Evolutionary conservation across 805 yeast species (phyloP).

Genomic region (Wickerhamomyces bovis): DNA sequence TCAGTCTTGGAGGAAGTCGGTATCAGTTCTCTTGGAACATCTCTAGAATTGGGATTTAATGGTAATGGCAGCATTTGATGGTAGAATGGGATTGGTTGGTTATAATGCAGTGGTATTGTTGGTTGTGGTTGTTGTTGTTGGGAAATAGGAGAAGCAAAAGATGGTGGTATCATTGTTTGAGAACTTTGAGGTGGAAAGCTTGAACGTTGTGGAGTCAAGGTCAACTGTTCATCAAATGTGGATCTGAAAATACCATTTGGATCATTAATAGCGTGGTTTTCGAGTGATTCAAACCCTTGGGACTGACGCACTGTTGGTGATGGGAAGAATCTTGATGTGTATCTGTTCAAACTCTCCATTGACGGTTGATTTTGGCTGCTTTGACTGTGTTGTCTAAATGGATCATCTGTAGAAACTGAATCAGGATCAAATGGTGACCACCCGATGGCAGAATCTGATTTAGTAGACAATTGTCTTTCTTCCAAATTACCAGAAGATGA

Average conservation of each 20-base stretch:
- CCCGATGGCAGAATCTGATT: slow-evolving; percentile 21
- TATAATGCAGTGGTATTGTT: neutral
- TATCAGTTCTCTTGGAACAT: neutral
- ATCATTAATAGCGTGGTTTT: slow-evolving; percentile 3
- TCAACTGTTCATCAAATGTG: neutral
- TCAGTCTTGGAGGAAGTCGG: slow-evolving; percentile 3
- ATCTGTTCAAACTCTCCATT: neutral
- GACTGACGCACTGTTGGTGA: slow-evolving; percentile 2
- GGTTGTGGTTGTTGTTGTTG: neutral
- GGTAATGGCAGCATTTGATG: neutral
- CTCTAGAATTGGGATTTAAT: neutral
- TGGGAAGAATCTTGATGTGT: slow-evolving; percentile 23
- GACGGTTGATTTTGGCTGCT: slow-evolving; percentile 6
- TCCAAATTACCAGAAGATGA: slow-evolving; percentile 6
- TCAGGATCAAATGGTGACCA: slow-evolving; percentile 25
- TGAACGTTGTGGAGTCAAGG: neutral
- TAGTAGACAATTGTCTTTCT: slow-evolving; percentile 21
- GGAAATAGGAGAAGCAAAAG: neutral
- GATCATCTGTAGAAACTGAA: slow-evolving; percentile 15
- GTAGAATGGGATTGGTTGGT: neutral
- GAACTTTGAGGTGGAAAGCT: neutral
- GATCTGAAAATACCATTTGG: neutral
- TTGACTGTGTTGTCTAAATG: slow-evolving; percentile 1
- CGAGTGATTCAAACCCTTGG: neutral
- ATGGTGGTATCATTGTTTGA: neutral